Evolutionary conservation across 208 protist species (phyloP).

Genomic region (Leishmania guyanensis): DNA sequence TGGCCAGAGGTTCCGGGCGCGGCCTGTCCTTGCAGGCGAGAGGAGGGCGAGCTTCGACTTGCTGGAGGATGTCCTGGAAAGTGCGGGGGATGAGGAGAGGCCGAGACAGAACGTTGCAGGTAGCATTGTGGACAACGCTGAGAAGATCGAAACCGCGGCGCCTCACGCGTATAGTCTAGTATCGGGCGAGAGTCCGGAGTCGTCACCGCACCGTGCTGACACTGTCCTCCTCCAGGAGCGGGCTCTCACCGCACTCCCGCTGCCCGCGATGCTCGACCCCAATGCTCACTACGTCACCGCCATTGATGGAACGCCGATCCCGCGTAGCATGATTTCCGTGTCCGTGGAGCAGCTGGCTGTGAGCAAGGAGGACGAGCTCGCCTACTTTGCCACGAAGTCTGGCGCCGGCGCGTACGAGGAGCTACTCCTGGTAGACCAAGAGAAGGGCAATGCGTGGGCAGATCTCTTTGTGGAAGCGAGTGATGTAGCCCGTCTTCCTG

Average conservation of each 20-base stretch:
- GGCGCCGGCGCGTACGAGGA: slow-evolving; percentile 74
- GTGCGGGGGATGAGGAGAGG: background rate
- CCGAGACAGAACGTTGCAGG: background rate
- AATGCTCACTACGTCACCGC: slow-evolving; percentile 54
- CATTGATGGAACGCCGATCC: slow-evolving; percentile 81
- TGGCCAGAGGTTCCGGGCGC: background rate
- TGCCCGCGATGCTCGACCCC: slow-evolving; percentile 47
- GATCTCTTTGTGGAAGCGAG: slow-evolving; percentile 57
- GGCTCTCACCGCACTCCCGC: background rate
- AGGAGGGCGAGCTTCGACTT: background rate
- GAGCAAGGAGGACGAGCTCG: slow-evolving; percentile 67
- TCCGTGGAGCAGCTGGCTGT: slow-evolving; percentile 64
- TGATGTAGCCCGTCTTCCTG: slow-evolving; percentile 35
- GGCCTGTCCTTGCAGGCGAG: background rate
- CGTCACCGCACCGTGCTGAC: background rate
- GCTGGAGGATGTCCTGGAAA: background rate
- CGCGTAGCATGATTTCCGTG: slow-evolving; percentile 68
- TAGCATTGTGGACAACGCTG: background rate
- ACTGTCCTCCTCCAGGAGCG: slow-evolving; percentile 6
- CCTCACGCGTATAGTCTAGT: background rate
- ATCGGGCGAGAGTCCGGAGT: background rate
- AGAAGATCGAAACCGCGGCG: background rate
- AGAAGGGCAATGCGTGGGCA: slow-evolving; percentile 11
- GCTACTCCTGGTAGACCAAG: slow-evolving; percentile 41
- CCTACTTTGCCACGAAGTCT: slow-evolving; percentile 66